A percentile compares a stretch with the other conserved stretches of the same genome.
Conservation (phyloP, 164 flowering plant genomes). For the Stephania yunnanensis region DNA sequence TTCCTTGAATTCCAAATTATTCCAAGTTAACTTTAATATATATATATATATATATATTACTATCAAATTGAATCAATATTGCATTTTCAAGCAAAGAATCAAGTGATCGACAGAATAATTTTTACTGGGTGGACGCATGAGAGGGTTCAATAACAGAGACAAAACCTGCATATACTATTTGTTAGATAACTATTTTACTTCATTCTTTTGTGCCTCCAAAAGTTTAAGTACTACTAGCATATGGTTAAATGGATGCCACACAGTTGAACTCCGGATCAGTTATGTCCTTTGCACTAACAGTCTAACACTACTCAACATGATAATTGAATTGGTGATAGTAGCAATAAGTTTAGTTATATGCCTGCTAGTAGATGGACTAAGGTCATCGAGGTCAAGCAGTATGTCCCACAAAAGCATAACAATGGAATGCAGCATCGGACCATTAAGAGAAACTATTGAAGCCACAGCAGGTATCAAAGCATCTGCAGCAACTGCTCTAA, state of each 20-base stretch:
- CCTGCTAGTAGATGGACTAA: slow-evolving; percentile 99
- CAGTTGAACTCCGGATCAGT: background rate
- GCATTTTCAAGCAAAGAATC: too few relatives aligned
- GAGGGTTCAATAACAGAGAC: too few relatives aligned
- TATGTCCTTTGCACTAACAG: background rate
- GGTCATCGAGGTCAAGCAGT: slow-evolving; percentile 93
- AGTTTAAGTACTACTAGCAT: background rate
- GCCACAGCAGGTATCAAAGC: slow-evolving; percentile 86
- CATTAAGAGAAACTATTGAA: slow-evolving; percentile 63
- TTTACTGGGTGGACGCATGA: too few relatives aligned
- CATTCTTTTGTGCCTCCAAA: background rate
- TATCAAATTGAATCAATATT: too few relatives aligned
- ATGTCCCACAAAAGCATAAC: slow-evolving; percentile 99
- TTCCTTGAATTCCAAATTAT: too few relatives aligned
- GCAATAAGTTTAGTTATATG: slow-evolving; percentile 13
- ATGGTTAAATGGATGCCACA: background rate
- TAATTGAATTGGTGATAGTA: background rate
- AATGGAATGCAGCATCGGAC: slow-evolving; percentile 61
- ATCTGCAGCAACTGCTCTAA: slow-evolving; percentile 98
- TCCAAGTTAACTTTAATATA: too few relatives aligned
- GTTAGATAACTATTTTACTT: too few relatives aligned
- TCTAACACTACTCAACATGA: background rate
- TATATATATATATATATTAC: too few relatives aligned
- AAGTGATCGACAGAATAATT: too few relatives aligned
- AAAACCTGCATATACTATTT: too few relatives aligned